Evolutionary conservation across 2,329 filamentous ascomycete species (phyloP), one percentile per base, ranked within the genome.

Genomic region (Incumbomyces lentus): DNA sequence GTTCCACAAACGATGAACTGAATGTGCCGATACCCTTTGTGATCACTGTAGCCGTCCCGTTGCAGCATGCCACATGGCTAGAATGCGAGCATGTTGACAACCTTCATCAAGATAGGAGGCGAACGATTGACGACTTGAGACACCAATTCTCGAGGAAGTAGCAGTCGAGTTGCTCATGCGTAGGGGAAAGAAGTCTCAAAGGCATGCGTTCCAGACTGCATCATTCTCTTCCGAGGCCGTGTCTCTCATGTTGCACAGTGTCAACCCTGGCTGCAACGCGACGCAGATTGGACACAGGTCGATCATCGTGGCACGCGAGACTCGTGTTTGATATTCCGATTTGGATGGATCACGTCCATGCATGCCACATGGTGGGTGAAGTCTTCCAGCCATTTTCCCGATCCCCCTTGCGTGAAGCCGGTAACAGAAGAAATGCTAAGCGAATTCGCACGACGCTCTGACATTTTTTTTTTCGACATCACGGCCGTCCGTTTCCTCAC

Each of bases 181-280:
- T 26, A 26, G 22, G 22, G 22, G 22, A 26, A 33, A 30, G n/a
- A n/a, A 13, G 14, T 32, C n/a, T 33, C 29, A 17, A 17, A 26
- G 22, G 40, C 6, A 43, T 43, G 22, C 11, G 40, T 32, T 22
- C 29, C n/a, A 18, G 17, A 33, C 40, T 43, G 31, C 14, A 43
- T 18, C 12, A 29, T n/a, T 17, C 17, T 34, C 14, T 43, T 17
- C 40, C 40, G 26, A 43, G 3, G 12, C 26, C 11, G 17, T 33
- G 40, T 34, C 40, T 33, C 40, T 30, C 26, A 43, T 32, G 40
- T 43, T 17, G 40, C 22, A 43, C 40, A 43, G 33, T 43, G 22
- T 19, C 31, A 34, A 43, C 40, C 40, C 40, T 43, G 32, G 17
- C 40, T 43, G 40, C 40, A 34, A 43, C 40, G 33, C 40, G 33